Evolutionary conservation across 495 filamentous ascomycete genomes (phyloP).

Genomic region (Xylaria castorea): DNA sequence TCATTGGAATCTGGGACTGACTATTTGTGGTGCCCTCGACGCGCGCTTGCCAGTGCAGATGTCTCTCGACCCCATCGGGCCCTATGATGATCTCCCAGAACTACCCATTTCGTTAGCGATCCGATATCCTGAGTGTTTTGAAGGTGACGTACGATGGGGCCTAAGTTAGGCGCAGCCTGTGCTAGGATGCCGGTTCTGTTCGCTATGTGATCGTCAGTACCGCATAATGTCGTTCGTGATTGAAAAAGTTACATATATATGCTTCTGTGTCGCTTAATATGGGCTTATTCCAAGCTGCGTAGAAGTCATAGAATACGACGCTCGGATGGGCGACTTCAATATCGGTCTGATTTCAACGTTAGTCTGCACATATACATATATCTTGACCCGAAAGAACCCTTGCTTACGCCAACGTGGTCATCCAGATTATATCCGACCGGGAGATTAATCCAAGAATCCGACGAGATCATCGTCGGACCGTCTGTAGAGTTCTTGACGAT

Average conservation of each 20-base stretch:
- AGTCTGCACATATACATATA: neutral
- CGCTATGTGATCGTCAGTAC: slow-evolving; percentile 38
- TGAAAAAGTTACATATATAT: slow-evolving; percentile 31
- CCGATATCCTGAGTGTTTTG: neutral
- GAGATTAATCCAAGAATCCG: slow-evolving; percentile 64
- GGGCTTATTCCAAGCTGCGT: slow-evolving; percentile 53
- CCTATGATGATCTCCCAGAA: slow-evolving; percentile 57
- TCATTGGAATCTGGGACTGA: slow-evolving; percentile 10
- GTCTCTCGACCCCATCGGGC: slow-evolving; percentile 61
- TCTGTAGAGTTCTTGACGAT: slow-evolving; percentile 54
- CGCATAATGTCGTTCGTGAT: slow-evolving; percentile 27
- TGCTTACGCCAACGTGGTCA: slow-evolving; percentile 62
- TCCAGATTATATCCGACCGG: slow-evolving; percentile 69
- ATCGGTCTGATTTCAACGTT: slow-evolving; percentile 48
- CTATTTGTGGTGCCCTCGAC: slow-evolving; percentile 53
- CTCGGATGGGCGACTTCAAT: slow-evolving; percentile 60
- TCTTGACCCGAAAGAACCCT: neutral
- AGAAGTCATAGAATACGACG: slow-evolving; percentile 63
- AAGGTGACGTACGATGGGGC: slow-evolving; percentile 49
- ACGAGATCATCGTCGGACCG: slow-evolving; percentile 50
- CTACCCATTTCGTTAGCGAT: slow-evolving; percentile 23
- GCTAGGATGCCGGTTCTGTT: slow-evolving; percentile 62
- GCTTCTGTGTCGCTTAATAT: slow-evolving; percentile 34
- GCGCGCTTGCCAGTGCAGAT: slow-evolving; percentile 63
- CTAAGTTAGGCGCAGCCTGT: slow-evolving; percentile 65